These are phyloP conservation scores for Gracilaria caudata DNA, from an alignment of 23 red algal genomes.

Conservation along the genomic window DNA sequence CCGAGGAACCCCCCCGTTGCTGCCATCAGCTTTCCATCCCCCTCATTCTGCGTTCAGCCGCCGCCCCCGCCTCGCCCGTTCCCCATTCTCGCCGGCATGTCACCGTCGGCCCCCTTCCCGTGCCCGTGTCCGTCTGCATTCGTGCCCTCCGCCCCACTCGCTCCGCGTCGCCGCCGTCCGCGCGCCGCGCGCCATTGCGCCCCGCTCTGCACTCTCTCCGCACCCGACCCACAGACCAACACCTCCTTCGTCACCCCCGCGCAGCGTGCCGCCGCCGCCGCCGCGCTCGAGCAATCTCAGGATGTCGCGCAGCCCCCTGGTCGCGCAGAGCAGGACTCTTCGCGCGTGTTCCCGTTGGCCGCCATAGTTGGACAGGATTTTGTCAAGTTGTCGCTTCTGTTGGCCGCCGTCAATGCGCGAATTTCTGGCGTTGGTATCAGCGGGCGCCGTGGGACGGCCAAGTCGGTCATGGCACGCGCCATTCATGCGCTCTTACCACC, in stretches of 20 bases:
- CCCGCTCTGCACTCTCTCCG: constrained; percentile 26
- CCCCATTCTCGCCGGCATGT: background rate
- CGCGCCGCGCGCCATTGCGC: background rate
- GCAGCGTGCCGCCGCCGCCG: constrained; percentile 13
- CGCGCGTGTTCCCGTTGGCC: constrained; percentile 80
- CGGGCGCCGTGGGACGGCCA: constrained; percentile 92
- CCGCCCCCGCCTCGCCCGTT: background rate
- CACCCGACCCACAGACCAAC: constrained; percentile 1
- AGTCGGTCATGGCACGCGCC: constrained; percentile 95
- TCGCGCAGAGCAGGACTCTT: constrained; percentile 65
- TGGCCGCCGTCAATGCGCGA: constrained; percentile 84
- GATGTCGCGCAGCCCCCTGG: background rate
- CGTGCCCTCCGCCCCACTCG: background rate
- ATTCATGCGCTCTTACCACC: constrained; percentile 93
- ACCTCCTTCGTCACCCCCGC: constrained; percentile 23
- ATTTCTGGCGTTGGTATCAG: constrained; percentile 86
- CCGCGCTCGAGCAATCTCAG: background rate
- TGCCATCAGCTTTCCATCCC: background rate
- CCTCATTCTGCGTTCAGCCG: background rate
- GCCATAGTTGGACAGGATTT: constrained; percentile 87
- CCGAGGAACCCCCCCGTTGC: too few species aligned
- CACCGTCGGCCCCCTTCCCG: background rate
- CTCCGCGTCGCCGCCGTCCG: constrained; percentile 11
- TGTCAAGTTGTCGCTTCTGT: constrained; percentile 92
- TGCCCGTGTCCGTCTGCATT: constrained; percentile 18